Percentiles rank a stretch among this genome's conserved stretches.
Conservation (phyloP, 257 asterid genomes). For the Solanum phureja region DNA sequence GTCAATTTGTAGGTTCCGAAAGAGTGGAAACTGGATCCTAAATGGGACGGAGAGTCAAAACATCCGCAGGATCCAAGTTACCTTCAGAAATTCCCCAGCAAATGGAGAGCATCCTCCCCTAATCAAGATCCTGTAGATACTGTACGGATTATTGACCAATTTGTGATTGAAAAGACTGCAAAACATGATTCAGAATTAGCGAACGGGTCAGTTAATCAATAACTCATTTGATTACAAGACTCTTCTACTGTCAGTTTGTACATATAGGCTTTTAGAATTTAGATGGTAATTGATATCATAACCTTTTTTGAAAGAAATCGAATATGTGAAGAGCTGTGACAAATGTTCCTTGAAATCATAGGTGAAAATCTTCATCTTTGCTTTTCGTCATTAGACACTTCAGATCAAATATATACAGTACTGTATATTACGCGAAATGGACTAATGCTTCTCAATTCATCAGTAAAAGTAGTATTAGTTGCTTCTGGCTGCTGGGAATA, state of each 20-base stretch:
- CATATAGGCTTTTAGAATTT: background rate
- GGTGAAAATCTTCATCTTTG: background rate
- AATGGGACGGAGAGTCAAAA: slow-evolving; percentile 68
- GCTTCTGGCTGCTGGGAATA: background rate
- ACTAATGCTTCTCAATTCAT: background rate
- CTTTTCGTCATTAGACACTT: background rate
- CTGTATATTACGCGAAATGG: background rate
- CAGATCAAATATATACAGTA: background rate
- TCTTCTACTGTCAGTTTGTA: background rate
- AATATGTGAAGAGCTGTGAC: background rate
- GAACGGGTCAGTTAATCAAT: slow-evolving; percentile 37
- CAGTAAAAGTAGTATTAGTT: background rate
- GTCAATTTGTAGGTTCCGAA: slow-evolving; percentile 63
- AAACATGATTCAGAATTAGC: slow-evolving; percentile 19
- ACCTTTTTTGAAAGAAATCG: background rate
- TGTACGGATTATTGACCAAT: slow-evolving; percentile 68
- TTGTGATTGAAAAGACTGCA: slow-evolving; percentile 45
- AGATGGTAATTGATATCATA: background rate
- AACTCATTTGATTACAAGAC: background rate
- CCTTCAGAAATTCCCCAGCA: slow-evolving; percentile 64
- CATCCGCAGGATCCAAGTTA: slow-evolving; percentile 48
- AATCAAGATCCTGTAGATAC: slow-evolving; percentile 75
- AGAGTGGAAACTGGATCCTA: slow-evolving; percentile 90
- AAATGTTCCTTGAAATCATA: background rate
- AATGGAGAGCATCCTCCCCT: slow-evolving; percentile 60